These are phyloP conservation scores for Geotrichum cucujoidarum DNA, from an alignment of 1,139 yeast genomes.

Conservation along the genomic window DNA sequence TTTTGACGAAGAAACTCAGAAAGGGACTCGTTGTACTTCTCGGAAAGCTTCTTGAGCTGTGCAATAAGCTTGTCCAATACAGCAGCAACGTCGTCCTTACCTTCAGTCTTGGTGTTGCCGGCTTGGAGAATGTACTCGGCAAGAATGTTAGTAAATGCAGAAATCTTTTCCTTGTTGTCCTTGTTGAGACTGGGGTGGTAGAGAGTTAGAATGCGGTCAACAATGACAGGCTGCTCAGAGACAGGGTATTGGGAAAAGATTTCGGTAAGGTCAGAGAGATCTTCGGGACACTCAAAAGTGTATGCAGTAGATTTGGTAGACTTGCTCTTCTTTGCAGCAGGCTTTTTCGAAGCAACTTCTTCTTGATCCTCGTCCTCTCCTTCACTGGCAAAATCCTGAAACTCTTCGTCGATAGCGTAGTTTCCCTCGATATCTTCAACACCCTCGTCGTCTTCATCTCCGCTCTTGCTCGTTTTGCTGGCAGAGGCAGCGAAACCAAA, in stretches of 20 bases:
- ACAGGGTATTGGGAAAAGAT: conserved; percentile 40
- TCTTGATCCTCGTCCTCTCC: too few relatives aligned
- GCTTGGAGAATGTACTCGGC: conserved; percentile 58
- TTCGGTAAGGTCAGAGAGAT: conserved; percentile 45
- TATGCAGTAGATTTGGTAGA: conserved; percentile 41
- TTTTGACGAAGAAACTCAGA: conserved; percentile 53
- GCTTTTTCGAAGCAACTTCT: conserved; percentile 15
- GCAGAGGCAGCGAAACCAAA: conserved; percentile 26
- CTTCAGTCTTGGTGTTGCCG: conserved; percentile 36
- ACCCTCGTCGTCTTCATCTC: conserved; percentile 23
- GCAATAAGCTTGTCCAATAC: conserved; percentile 46
- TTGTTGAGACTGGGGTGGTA: conserved; percentile 74
- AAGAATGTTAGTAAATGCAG: conserved; percentile 57
- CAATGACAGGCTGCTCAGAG: conserved; percentile 45
- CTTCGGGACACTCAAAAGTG: conserved; percentile 31
- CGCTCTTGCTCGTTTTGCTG: conserved; percentile 19
- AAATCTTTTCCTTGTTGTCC: conserved; percentile 77
- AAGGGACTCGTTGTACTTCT: conserved; percentile 58
- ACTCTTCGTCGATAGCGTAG: conserved; percentile 23
- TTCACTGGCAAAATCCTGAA: conserved; percentile 38
- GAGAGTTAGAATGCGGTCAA: conserved; percentile 52
- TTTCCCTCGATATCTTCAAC: conserved; percentile 27
- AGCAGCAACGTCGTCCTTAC: conserved; percentile 29
- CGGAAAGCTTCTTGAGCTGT: conserved; percentile 56
- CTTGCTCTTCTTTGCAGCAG: conserved; percentile 21